Conservation (phyloP, 805 yeast species). For the Teunomyces kruisii region DNA sequence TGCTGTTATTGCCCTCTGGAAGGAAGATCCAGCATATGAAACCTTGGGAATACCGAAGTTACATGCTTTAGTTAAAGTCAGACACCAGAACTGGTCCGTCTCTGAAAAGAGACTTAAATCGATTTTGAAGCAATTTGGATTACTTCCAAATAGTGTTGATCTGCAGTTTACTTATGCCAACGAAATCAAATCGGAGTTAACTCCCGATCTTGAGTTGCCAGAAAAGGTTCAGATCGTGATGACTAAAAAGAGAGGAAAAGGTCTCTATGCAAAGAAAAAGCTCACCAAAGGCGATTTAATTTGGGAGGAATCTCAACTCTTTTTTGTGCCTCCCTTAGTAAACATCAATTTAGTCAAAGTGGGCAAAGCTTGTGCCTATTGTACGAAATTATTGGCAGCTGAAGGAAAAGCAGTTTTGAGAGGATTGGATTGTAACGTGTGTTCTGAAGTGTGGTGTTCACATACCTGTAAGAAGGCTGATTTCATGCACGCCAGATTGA, state of each 20-base stretch:
- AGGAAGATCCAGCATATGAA: constrained; percentile 62
- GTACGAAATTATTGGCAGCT: constrained; percentile 54
- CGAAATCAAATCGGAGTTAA: constrained; percentile 51
- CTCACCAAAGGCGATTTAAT: constrained; percentile 52
- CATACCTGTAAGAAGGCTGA: constrained; percentile 56
- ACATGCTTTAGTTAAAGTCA: constrained; percentile 47
- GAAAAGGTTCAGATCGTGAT: constrained; percentile 43
- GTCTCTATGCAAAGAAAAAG: constrained; percentile 50
- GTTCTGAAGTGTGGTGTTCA: constrained; percentile 72
- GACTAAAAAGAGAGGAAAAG: constrained; percentile 60
- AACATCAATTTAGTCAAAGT: constrained; percentile 54
- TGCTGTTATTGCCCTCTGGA: constrained; percentile 66
- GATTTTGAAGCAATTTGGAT: constrained; percentile 55
- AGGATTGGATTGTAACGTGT: constrained; percentile 65
- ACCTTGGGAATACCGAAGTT: constrained; percentile 55
- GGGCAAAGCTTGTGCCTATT: constrained; percentile 71
- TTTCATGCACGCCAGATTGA: constrained; percentile 49
- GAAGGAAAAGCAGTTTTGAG: constrained; percentile 32
- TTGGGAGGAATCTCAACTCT: constrained; percentile 61
- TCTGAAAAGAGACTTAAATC: constrained; percentile 57
- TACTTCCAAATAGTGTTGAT: constrained; percentile 30
- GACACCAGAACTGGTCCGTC: constrained; percentile 62
- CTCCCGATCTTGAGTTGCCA: constrained; percentile 46
- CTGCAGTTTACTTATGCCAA: constrained; percentile 51
- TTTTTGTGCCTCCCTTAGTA: constrained; percentile 69